Conservation (phyloP, 805 yeast genomes). For the Candida coleopterorum region DNA sequence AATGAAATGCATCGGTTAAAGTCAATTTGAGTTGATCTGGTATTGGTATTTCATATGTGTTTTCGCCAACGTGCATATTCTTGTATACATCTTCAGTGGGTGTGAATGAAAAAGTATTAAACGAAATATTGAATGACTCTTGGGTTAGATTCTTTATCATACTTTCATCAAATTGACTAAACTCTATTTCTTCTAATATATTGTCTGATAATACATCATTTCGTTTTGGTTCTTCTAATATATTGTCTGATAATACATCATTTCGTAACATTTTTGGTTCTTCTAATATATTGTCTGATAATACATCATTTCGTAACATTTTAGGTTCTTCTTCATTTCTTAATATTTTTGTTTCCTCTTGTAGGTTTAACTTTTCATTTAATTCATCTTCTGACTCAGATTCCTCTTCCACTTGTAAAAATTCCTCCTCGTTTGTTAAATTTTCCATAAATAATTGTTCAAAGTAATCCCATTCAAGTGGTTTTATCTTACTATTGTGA, state of each 20-base stretch:
- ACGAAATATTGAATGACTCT: neutral
- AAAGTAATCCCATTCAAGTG: conserved; percentile 16
- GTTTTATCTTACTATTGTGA: conserved; percentile 13
- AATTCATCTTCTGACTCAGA: conserved; percentile 10
- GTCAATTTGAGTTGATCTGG: conserved; percentile 17
- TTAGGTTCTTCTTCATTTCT: neutral
- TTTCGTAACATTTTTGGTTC: neutral
- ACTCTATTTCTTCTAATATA: conserved; percentile 4
- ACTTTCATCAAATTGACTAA: conserved; percentile 12
- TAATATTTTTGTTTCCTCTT: conserved; percentile 4
- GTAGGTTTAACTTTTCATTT: too few species aligned
- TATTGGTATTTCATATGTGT: conserved; percentile 17
- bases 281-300: neutral
- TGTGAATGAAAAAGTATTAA: conserved; percentile 3
- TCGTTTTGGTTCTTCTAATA: neutral
- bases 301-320: too few species aligned
- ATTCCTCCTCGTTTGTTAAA: neutral
- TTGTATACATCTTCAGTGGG: conserved; percentile 2
- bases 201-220: neutral
- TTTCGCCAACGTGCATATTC: conserved; percentile 4
- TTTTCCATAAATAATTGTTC: conserved; percentile 13
- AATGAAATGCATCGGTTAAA: conserved; percentile 31
- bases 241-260: neutral
- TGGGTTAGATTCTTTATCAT: conserved; percentile 20
- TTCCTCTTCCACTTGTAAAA: conserved; percentile 14